Evolutionary conservation across 768 basidiomycete species (phyloP), one percentile per base, ranked within the genome.

Genomic region (Podaxis carcinomalis): DNA sequence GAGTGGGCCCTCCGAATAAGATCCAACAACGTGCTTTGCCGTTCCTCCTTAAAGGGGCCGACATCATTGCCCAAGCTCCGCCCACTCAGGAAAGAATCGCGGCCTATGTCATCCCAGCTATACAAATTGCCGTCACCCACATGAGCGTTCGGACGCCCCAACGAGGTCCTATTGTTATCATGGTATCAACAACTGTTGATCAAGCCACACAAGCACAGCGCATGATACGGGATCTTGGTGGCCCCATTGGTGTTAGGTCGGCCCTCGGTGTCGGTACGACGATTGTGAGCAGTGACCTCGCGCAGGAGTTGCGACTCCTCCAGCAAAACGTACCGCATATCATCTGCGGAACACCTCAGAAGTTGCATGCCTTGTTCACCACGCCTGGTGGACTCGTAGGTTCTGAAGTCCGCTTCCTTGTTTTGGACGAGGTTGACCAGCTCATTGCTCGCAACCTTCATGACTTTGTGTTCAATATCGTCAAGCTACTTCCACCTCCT

Each of bases 51-150:
- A 85, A 90, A 55, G 95, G 94, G 6, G 86, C 93, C 39, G 97
- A 99, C 68, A 98, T 98, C 69, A 98, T 99, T 68, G 95, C 96
- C 7, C 97, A 99, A 75, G 97, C 96, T 9, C 97, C 97, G 51
- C 95, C 97, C 0, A 98, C 97, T 0, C 96, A 98, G 72, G 97
- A 99, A 72, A 84, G 97, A 50, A 99, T 99, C 67, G 95, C 96
- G 23, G 94, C 95, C 61, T 99, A 99, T 74, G 88, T 94, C 53
- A 94, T 96, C 62, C 94, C 93, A 52, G 91, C 90, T 28, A 90
- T 94, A 49, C 91, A 93, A 68, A 83, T 89, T 56, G 89, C 90
- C 36, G 78, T 95, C 59, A 82, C 86, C 37, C 82, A 88, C 62
- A 80, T 88, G 25, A 66, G 77, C 16, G 75, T 75, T 28, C 83